Percentiles rank a stretch among this genome's conserved stretches.
phyloP scores from a whole-genome alignment of 2,329 filamentous ascomycete genomes.

The Xylaria hypoxylon region DNA sequence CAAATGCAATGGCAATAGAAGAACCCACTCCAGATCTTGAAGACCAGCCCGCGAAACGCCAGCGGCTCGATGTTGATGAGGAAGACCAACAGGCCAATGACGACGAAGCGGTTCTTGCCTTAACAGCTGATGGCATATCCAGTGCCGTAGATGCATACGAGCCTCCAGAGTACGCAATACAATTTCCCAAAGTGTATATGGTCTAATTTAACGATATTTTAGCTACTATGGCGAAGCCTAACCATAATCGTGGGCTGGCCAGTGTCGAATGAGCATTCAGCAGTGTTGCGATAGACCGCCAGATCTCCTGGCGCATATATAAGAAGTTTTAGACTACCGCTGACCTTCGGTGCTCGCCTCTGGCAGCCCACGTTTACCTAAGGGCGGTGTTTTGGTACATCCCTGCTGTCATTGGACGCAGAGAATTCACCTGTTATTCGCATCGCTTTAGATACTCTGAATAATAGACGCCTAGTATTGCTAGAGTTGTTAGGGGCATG shows the following conservation, averaged over 20 bases:
- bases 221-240: constrained; percentile 50
- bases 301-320: constrained; percentile 9
- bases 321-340: constrained; percentile 18
- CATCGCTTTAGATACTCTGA: constrained; percentile 10
- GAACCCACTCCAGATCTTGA: constrained; percentile 43
- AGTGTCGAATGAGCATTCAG: constrained; percentile 15
- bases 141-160: constrained; percentile 44
- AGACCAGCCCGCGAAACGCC: constrained; percentile 50
- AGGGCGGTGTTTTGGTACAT: constrained; percentile 24
- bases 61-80: constrained; percentile 46
- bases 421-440: background rate
- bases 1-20: constrained; percentile 39
- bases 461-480: constrained; percentile 28
- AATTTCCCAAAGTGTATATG: background rate
- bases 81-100: constrained; percentile 41
- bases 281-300: constrained; percentile 1
- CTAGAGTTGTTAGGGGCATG: constrained; percentile 16
- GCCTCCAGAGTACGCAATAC: constrained; percentile 45
- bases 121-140: constrained; percentile 46
- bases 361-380: constrained; percentile 31
- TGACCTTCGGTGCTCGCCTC: constrained; percentile 18
- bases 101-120: constrained; percentile 48
- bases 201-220: constrained; percentile 25
- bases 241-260: constrained; percentile 34
- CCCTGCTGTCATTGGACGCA: constrained; percentile 19